phyloP scores from a whole-genome alignment of 208 protist species.

The Leishmania gerbilli region DNA sequence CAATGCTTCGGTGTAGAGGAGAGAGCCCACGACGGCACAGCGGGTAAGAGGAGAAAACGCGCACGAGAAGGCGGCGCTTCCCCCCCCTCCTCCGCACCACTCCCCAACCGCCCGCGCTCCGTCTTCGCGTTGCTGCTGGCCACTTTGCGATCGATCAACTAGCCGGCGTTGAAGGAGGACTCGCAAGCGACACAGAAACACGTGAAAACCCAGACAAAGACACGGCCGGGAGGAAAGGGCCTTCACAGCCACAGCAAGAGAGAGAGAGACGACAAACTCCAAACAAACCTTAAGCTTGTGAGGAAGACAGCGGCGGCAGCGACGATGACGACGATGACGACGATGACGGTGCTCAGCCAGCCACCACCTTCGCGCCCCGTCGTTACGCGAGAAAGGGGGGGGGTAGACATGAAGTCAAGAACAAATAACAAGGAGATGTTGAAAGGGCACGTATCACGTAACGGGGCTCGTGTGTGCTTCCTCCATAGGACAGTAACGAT shows the following conservation, averaged over 20 bases:
- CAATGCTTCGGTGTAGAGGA: neutral
- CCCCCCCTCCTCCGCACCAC: neutral
- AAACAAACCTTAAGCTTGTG: neutral
- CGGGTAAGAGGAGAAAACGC: neutral
- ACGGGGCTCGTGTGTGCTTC: neutral
- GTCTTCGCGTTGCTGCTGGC: neutral
- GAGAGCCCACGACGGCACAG: neutral
- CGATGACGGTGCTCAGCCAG: neutral
- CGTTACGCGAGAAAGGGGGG: neutral
- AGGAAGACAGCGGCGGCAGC: neutral
- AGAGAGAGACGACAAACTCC: slow-evolving; percentile 1
- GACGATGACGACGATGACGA: neutral
- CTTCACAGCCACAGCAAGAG: slow-evolving; percentile 3
- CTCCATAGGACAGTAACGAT: neutral
- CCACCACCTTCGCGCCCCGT: neutral
- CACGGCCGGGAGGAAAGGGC: neutral
- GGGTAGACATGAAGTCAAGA: neutral
- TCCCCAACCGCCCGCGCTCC: neutral
- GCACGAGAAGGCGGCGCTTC: neutral
- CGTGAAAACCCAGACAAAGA: neutral
- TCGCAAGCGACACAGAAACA: slow-evolving; percentile 11
- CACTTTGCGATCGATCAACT: too few relatives aligned
- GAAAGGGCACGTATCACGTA: neutral
- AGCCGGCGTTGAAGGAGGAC: neutral
- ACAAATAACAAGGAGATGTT: neutral